phyloP scores from a whole-genome alignment of 83 land plant species.

The Thuja plicata region DNA sequence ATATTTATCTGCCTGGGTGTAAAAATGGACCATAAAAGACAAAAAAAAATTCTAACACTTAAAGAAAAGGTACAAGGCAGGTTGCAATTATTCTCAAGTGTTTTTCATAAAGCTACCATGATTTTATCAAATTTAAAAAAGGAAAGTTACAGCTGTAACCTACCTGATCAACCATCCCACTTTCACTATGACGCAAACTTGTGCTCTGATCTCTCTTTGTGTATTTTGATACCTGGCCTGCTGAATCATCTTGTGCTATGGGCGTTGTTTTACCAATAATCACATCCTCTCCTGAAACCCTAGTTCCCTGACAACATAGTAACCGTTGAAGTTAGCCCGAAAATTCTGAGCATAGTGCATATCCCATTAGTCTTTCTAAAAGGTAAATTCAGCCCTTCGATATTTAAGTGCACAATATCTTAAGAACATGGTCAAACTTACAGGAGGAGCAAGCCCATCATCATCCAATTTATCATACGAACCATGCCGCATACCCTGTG shows the following conservation, averaged over 20 bases:
- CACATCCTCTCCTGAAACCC: constrained; percentile 97
- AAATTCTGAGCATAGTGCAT: neutral
- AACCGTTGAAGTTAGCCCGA: neutral
- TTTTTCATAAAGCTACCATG: no score
- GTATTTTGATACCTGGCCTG: constrained; percentile 80
- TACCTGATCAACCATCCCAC: constrained; percentile 98
- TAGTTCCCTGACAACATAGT: constrained; percentile 61
- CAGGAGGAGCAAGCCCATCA: constrained; percentile 99
- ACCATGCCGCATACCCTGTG: constrained; percentile 98
- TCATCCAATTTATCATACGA: constrained; percentile 99
- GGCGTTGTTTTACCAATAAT: constrained; percentile 97
- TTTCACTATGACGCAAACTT: constrained; percentile 93
- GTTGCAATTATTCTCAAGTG: no score
- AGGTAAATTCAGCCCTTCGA: neutral
- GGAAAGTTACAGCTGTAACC: neutral
- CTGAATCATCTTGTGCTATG: constrained; percentile 85
- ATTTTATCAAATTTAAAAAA: neutral
- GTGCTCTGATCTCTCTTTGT: constrained; percentile 96
- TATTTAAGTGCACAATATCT: neutral
- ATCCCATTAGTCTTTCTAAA: neutral
- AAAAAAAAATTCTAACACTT: no score
- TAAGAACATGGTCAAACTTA: constrained; percentile 30
- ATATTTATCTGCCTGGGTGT: no score
- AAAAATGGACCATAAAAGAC: no score
- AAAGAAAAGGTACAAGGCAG: no score